Evolutionary conservation across 139 green algal genomes (phyloP).

Genomic region (Chlorella sp.): DNA sequence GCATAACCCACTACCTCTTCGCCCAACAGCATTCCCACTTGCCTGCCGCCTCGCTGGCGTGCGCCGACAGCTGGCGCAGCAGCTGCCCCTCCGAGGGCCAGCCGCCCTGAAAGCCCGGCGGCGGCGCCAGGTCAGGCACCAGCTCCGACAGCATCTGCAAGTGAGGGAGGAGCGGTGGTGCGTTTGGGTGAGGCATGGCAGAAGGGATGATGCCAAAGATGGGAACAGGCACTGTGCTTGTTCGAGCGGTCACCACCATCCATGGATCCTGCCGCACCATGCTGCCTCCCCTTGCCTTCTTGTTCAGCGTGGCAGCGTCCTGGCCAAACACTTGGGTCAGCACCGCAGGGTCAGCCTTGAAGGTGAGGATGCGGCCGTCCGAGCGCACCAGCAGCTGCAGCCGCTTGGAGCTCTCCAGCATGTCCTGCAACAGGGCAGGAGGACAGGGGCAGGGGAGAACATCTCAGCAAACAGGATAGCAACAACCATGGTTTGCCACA

Average conservation of each 20-base stretch:
- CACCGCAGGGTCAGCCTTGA: background rate
- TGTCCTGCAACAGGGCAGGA: background rate
- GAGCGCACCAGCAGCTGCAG: conserved; percentile 18
- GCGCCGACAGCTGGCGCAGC: background rate
- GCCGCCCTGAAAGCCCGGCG: background rate
- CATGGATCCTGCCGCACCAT: too few relatives aligned
- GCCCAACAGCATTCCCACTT: background rate
- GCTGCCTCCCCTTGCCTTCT: background rate
- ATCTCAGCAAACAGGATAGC: too few relatives aligned
- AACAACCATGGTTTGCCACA: too few relatives aligned
- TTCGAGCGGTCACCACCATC: too few relatives aligned
- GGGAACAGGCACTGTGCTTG: too few relatives aligned
- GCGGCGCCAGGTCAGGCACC: background rate
- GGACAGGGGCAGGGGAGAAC: too few relatives aligned
- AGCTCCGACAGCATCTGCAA: background rate
- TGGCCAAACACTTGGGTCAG: background rate
- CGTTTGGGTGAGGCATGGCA: background rate
- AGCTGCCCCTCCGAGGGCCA: conserved; percentile 15
- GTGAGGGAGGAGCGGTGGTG: background rate
- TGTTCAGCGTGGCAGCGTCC: background rate
- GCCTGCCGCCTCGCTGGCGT: background rate
- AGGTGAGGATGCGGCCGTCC: conserved; percentile 4
- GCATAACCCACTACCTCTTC: background rate
- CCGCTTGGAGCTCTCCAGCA: conserved; percentile 1
- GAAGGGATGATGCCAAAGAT: too few relatives aligned